Conservation (phyloP, 306 rosid species). For the Hippophae rhamnoides region DNA sequence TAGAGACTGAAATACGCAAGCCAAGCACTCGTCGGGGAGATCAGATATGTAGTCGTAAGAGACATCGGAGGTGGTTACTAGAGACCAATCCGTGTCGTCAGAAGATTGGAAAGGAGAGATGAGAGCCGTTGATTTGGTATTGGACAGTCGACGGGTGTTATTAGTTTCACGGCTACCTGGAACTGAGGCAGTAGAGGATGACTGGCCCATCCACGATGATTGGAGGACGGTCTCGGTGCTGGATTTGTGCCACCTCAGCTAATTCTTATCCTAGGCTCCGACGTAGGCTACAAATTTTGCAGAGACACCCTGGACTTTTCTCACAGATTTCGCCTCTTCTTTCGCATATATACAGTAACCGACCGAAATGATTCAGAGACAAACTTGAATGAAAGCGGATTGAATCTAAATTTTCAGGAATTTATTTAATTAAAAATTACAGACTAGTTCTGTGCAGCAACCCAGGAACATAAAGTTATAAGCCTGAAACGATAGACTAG, state of each 20-base stretch:
- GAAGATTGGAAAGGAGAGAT: conserved; percentile 39
- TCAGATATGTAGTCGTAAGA: conserved; percentile 53
- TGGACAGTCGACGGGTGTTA: conserved; percentile 28
- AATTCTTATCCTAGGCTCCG: conserved; percentile 6
- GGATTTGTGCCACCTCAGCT: conserved; percentile 16
- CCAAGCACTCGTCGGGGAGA: conserved; percentile 86
- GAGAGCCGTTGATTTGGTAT: conserved; percentile 43
- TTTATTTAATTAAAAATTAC: neutral
- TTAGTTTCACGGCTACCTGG: conserved; percentile 41
- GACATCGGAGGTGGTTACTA: conserved; percentile 5
- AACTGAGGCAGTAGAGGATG: conserved; percentile 55
- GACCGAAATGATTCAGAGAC: conserved; percentile 15
- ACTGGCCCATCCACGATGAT: conserved; percentile 79
- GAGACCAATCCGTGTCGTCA: conserved; percentile 9
- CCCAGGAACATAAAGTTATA: too few species aligned
- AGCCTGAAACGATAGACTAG: neutral
- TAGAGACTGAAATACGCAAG: conserved; percentile 65
- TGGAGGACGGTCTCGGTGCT: conserved; percentile 10
- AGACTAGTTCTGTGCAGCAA: too few species aligned
- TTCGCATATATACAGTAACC: neutral
- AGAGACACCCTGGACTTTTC: neutral
- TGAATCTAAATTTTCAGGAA: neutral
- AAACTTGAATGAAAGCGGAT: conserved; percentile 39
- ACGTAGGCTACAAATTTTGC: conserved; percentile 5
- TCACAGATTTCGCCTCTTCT: neutral